Conservation (phyloP, 2,329 filamentous ascomycete genomes). For the Claviceps sp. region DNA sequence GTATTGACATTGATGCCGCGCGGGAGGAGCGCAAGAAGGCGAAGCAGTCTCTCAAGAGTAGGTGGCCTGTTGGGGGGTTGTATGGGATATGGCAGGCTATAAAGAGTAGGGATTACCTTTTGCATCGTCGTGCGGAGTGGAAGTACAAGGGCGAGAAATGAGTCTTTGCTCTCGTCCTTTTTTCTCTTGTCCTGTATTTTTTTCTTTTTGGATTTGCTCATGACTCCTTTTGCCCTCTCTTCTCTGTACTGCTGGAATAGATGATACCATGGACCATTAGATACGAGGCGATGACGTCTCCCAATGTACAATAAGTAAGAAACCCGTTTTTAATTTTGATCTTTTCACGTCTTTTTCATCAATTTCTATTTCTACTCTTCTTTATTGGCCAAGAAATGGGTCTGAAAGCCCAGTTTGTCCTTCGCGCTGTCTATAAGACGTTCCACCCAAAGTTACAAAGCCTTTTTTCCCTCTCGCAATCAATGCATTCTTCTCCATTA, state of each 20-base stretch:
- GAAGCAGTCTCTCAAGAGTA: slow-evolving; percentile 30
- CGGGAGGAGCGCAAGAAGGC: slow-evolving; percentile 23
- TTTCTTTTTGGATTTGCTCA: too few species aligned
- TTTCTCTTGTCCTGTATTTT: background rate
- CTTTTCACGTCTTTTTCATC: background rate
- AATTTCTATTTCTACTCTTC: background rate
- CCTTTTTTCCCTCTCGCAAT: background rate
- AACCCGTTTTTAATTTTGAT: background rate
- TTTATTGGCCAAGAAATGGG: background rate
- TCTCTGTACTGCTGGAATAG: background rate
- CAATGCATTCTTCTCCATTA: background rate
- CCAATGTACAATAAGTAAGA: background rate
- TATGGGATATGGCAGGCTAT: slow-evolving; percentile 48
- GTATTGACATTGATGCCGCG: slow-evolving; percentile 36
- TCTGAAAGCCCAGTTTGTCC: background rate
- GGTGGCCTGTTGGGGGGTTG: slow-evolving; percentile 43
- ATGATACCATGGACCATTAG: slow-evolving; percentile 1
- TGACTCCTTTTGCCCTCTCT: background rate
- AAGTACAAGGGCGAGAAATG: slow-evolving; percentile 28
- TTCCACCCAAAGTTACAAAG: background rate
- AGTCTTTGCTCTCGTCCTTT: background rate
- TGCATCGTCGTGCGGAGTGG: slow-evolving; percentile 40
- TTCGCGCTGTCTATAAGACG: slow-evolving; percentile 2
- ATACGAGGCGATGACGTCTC: background rate
- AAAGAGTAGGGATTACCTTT: slow-evolving; percentile 39